A percentile compares a stretch with the other conserved stretches of the same genome.
Conservation (phyloP, 306 rosid species). For the Quercus robur region DNA sequence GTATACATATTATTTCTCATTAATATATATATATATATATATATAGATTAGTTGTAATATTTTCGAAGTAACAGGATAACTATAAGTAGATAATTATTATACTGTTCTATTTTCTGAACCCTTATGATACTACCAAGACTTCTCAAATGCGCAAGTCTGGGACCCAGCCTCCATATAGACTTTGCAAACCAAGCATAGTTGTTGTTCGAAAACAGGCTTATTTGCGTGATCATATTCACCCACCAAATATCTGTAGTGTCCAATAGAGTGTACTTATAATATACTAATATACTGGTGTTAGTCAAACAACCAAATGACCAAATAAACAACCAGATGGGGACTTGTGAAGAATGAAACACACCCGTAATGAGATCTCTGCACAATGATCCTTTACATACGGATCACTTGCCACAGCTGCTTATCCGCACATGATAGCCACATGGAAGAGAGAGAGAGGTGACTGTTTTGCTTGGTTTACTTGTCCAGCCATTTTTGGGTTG, state of each 20-base stretch:
- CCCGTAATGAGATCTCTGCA: not conserved
- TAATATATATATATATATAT: too few relatives aligned
- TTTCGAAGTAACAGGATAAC: not conserved
- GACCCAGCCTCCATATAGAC: too few relatives aligned
- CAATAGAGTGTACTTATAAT: not conserved
- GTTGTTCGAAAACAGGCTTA: not conserved
- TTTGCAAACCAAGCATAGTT: not conserved
- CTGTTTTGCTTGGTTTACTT: not conserved
- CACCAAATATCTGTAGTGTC: not conserved
- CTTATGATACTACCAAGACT: not conserved
- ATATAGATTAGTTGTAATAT: too few relatives aligned
- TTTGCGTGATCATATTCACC: not conserved
- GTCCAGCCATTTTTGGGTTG: not conserved
- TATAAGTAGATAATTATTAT: not conserved
- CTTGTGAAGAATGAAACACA: not conserved
- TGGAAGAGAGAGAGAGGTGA: not conserved
- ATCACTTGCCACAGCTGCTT: conserved; percentile 13
- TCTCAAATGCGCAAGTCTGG: not conserved
- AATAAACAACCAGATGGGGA: not conserved
- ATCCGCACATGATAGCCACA: conserved; percentile 22
- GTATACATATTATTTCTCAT: too few relatives aligned
- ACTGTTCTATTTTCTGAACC: not conserved
- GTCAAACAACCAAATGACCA: not conserved
- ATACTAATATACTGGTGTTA: not conserved
- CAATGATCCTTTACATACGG: not conserved